Evolutionary conservation across 2,329 filamentous ascomycete genomes (phyloP).

Genomic region (Macroventuria anomochaeta): DNA sequence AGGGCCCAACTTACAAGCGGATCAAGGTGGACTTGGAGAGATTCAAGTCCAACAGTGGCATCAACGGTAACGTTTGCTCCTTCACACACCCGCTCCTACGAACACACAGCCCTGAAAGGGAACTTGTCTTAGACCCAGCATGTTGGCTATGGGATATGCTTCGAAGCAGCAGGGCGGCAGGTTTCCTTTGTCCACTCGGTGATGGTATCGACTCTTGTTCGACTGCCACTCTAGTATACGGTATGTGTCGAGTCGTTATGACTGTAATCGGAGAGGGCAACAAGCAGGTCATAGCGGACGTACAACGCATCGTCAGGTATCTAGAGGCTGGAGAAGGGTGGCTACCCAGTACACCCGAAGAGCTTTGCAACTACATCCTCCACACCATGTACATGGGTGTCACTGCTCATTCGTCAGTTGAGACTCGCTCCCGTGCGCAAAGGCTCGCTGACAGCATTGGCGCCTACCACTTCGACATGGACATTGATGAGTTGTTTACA

Average conservation of each 20-base stretch:
- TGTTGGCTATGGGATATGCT: conserved; percentile 72
- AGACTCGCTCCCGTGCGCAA: conserved; percentile 66
- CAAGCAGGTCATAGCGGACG: conserved; percentile 61
- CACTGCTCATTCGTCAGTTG: conserved; percentile 5
- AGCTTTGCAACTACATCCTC: conserved; percentile 65
- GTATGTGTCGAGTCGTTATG: conserved; percentile 64
- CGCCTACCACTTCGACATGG: conserved; percentile 67
- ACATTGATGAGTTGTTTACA: conserved; percentile 72
- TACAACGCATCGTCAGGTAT: conserved; percentile 57
- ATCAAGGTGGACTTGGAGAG: conserved; percentile 55
- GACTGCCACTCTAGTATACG: conserved; percentile 27
- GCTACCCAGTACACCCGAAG: conserved; percentile 64
- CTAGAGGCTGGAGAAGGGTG: conserved; percentile 55
- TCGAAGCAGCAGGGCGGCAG: conserved; percentile 57
- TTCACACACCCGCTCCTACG: conserved; percentile 55
- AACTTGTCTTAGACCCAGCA: conserved; percentile 67
- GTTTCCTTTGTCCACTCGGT: conserved; percentile 63
- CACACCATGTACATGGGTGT: conserved; percentile 53
- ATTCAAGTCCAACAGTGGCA: conserved; percentile 48
- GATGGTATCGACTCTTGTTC: conserved; percentile 68
- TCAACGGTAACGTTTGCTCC: conserved; percentile 54
- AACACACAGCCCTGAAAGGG: conserved; percentile 67
- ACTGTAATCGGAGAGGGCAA: conserved; percentile 59
- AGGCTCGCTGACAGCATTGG: conserved; percentile 68
- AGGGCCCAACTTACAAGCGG: conserved; percentile 54